Percentiles rank a stretch among this genome's conserved stretches.
These are phyloP conservation scores for Euphrasia arctica DNA, from an alignment of 305 asterid species.

Conservation along the genomic window DNA sequence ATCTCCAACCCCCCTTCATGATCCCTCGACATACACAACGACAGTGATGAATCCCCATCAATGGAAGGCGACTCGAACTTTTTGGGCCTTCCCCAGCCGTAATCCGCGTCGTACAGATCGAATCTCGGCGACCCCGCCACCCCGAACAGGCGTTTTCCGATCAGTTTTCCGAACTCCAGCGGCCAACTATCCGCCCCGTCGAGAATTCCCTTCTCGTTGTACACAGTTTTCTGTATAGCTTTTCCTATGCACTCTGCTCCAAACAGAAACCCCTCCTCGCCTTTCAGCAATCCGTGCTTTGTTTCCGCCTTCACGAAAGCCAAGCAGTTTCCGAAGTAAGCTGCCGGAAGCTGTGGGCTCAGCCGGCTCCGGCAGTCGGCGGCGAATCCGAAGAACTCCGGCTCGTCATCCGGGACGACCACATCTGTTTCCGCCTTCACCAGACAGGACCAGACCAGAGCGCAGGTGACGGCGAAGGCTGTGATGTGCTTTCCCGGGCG, in stretches of 20 bases:
- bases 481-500: slow-evolving; percentile 35
- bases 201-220: slow-evolving; percentile 6
- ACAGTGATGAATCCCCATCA: too few species aligned
- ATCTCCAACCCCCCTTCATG: too few species aligned
- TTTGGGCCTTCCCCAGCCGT: too few species aligned
- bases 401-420: slow-evolving; percentile 33
- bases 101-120: background rate
- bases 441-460: slow-evolving; percentile 40
- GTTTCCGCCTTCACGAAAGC: slow-evolving; percentile 8
- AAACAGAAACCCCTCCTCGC: background rate
- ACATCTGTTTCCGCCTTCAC: slow-evolving; percentile 23
- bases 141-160: slow-evolving; percentile 3
- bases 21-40: too few species aligned
- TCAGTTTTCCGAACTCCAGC: background rate
- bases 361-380: slow-evolving; percentile 3
- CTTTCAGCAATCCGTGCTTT: slow-evolving; percentile 8
- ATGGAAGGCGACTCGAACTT: too few species aligned
- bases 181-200: slow-evolving; percentile 6
- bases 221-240: background rate
- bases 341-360: background rate
- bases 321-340: slow-evolving; percentile 2
- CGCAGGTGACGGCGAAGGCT: slow-evolving; percentile 43
- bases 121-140: slow-evolving; percentile 9
- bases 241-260: background rate
- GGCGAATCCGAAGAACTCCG: slow-evolving; percentile 21